These are phyloP conservation scores for Tricholoma flavovirens DNA, from an alignment of 768 basidiomycete species.

Conservation along the genomic window DNA sequence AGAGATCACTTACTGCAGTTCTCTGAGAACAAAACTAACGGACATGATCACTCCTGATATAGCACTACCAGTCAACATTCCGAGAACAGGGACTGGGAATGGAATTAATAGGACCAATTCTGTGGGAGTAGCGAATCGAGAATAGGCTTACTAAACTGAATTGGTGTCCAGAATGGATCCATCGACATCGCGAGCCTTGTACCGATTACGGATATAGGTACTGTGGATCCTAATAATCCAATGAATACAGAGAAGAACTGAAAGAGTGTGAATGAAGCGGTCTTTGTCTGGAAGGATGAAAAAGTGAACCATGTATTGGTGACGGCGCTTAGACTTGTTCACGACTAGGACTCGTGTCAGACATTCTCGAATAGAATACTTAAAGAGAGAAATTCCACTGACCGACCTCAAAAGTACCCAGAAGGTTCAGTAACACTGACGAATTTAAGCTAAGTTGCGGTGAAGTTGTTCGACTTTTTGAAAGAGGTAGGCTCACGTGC, in stretches of 20 bases:
- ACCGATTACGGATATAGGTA: constrained; percentile 76
- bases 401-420: constrained; percentile 79
- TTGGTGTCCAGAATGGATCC: constrained; percentile 78
- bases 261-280: neutral
- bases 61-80: constrained; percentile 81
- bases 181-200: constrained; percentile 70
- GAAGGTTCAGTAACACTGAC: constrained; percentile 61
- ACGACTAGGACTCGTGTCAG: constrained; percentile 41
- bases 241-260: constrained; percentile 64
- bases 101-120: neutral
- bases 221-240: constrained; percentile 69
- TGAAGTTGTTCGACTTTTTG: neutral
- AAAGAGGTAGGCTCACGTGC: constrained; percentile 47
- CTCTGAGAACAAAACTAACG: constrained; percentile 65
- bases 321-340: constrained; percentile 74
- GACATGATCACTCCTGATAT: constrained; percentile 73
- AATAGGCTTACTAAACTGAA: constrained; percentile 62
- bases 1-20: constrained; percentile 52
- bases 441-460: neutral
- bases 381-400: constrained; percentile 15
- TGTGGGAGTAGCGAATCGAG: neutral
- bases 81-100: constrained; percentile 68
- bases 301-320: constrained; percentile 58
- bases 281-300: neutral
- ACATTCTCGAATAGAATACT: neutral